Evolutionary conservation across 495 filamentous ascomycete genomes (phyloP).

Genomic region (Xylaria cubensis): DNA sequence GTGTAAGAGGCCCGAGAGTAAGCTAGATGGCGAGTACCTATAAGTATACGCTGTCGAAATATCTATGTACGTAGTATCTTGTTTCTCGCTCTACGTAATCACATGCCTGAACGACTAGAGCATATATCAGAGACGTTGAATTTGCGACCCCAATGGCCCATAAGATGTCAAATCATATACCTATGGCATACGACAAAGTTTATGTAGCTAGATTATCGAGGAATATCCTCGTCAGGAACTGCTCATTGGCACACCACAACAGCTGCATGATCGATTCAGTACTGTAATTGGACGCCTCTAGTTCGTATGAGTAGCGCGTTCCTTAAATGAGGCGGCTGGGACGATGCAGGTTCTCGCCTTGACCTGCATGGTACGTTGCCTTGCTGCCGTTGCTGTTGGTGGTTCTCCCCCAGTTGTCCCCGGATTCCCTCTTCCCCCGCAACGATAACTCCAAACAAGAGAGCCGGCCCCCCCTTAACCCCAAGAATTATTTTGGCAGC

Average conservation of each 20-base stretch:
- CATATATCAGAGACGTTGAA: background rate
- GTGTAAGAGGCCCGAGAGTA: background rate
- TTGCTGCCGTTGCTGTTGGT: background rate
- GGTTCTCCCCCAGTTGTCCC: conserved; percentile 9
- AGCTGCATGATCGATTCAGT: background rate
- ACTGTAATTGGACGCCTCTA: conserved; percentile 8
- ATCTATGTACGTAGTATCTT: background rate
- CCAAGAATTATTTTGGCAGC: background rate
- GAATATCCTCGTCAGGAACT: background rate
- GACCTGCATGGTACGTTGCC: background rate
- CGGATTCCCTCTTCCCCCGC: conserved; percentile 23
- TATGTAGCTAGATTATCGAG: background rate
- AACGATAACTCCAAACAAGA: background rate
- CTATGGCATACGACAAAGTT: background rate
- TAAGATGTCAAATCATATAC: background rate
- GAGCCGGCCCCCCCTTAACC: conserved; percentile 1
- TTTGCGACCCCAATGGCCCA: background rate
- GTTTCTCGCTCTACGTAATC: background rate
- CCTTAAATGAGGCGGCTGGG: background rate
- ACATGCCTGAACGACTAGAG: background rate
- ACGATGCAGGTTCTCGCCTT: background rate
- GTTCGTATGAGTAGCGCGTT: background rate
- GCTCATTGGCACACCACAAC: background rate
- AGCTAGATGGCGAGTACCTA: background rate
- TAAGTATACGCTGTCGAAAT: background rate